A percentile compares a stretch with the other conserved stretches of the same genome.
Conservation (phyloP, 2,329 filamentous ascomycete species). For the Lasiodiplodia sp. region DNA sequence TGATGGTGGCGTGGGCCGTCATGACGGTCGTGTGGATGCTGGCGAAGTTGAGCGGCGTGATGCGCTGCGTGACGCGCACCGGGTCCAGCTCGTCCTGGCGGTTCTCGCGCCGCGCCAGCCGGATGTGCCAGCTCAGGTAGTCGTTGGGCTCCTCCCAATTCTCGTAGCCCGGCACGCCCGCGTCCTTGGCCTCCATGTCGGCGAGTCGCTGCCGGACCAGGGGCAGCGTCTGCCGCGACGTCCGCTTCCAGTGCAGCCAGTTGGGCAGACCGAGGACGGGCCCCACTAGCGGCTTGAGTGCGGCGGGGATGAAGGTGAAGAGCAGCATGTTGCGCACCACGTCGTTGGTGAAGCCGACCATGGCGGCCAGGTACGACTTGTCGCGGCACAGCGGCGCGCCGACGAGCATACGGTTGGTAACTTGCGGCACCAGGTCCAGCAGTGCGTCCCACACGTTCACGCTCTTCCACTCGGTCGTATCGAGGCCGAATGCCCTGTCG, state of each 20-base stretch:
- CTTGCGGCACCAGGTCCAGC: constrained; percentile 42
- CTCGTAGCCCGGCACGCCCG: constrained; percentile 49
- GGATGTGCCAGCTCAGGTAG: constrained; percentile 65
- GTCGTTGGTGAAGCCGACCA: constrained; percentile 59
- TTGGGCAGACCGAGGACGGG: constrained; percentile 55
- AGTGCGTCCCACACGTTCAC: constrained; percentile 42
- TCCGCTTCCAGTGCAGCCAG: constrained; percentile 56
- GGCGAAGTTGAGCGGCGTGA: constrained; percentile 65
- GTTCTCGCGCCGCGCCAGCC: constrained; percentile 57
- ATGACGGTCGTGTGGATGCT: constrained; percentile 66
- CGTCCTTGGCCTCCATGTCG: constrained; percentile 52
- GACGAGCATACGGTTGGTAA: constrained; percentile 56
- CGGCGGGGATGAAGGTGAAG: constrained; percentile 55
- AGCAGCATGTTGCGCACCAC: constrained; percentile 49
- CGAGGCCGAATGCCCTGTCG: constrained; percentile 45
- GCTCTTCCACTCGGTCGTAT: constrained; percentile 48
- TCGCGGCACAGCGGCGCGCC: constrained; percentile 56
- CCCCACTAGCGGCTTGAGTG: constrained; percentile 60
- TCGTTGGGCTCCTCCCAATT: constrained; percentile 61
- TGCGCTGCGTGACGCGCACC: constrained; percentile 56
- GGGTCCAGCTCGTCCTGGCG: constrained; percentile 55
- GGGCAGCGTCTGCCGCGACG: constrained; percentile 54
- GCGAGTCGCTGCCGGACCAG: constrained; percentile 59
- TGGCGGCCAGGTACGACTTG: constrained; percentile 55
- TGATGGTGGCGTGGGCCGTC: constrained; percentile 52